These are phyloP conservation scores for Penicillium lividum DNA, from an alignment of 495 filamentous ascomycete genomes.

Conservation along the genomic window DNA sequence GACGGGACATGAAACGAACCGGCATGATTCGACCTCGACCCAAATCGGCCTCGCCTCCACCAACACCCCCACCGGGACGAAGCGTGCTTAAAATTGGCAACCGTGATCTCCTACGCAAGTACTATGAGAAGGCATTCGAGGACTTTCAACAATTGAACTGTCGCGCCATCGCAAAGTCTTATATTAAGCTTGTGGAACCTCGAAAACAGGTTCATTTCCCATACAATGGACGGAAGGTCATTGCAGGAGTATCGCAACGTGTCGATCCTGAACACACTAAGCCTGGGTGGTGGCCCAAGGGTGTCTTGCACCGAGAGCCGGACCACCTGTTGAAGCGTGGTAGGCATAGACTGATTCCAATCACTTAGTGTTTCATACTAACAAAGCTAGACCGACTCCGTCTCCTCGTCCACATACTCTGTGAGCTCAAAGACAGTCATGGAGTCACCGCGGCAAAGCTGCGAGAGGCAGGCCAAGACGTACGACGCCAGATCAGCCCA, in stretches of 20 bases:
- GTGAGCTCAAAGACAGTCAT: slow-evolving; percentile 43
- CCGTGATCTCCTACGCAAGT: slow-evolving; percentile 55
- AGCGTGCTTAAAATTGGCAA: slow-evolving; percentile 59
- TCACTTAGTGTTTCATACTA: neutral
- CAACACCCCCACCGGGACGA: slow-evolving; percentile 24
- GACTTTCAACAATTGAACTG: slow-evolving; percentile 50
- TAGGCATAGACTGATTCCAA: slow-evolving; percentile 36
- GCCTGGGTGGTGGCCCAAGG: slow-evolving; percentile 79
- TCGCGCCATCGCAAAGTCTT: slow-evolving; percentile 66
- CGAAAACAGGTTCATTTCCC: slow-evolving; percentile 84
- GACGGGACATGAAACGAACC: slow-evolving; percentile 25
- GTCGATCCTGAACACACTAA: slow-evolving; percentile 47
- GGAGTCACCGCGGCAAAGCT: slow-evolving; percentile 45
- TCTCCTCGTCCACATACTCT: slow-evolving; percentile 64
- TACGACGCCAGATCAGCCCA: slow-evolving; percentile 40
- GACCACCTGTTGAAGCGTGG: slow-evolving; percentile 75
- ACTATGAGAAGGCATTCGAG: slow-evolving; percentile 56
- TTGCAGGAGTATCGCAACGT: slow-evolving; percentile 39
- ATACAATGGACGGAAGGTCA: slow-evolving; percentile 62
- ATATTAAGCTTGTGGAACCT: slow-evolving; percentile 80
- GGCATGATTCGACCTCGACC: slow-evolving; percentile 19
- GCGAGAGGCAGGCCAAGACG: slow-evolving; percentile 45
- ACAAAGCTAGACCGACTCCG: slow-evolving; percentile 55
- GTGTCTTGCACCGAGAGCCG: slow-evolving; percentile 70
- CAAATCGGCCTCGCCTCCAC: slow-evolving; percentile 30